Evolutionary conservation across 768 basidiomycete species (phyloP), one percentile per base, ranked within the genome.

Genomic region (Boletus reticulatus): DNA sequence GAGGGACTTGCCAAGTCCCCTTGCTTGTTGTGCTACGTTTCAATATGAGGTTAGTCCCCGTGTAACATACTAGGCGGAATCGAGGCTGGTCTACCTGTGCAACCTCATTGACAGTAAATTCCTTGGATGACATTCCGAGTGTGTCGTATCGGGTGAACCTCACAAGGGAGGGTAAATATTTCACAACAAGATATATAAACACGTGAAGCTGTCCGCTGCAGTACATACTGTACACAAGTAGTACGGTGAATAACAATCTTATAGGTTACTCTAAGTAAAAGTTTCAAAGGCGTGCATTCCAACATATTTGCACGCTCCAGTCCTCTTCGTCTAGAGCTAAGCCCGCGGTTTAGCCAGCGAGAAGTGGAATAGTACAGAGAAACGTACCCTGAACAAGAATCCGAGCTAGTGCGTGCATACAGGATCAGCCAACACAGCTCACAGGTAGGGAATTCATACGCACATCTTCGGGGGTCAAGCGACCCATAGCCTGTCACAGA

Each of bases 391-490:
- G 61, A 80, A 80, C 56, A 80, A 63, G 59, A 80, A 80, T 22
- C 75, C 60, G 4, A 80, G 67, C 79, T 80, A 55, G 48, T 17
- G 9, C 43, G 34, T 14, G 14, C n/a, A 52, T 6, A 12, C 29
- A 48, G 43, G 12, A 19, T 53, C 6, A 59, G 54, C 49, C 12
- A 64, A 60, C 14, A 31, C 7, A 48, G 45, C 27, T 46, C 34
- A 9, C 13, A n/a, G 41, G 17, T 6, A 24, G 19, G 38, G 8
- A 51, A 38, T 36, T 52, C 29, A 52, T 32, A 63, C 83, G 67
- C 64, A 85, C 82, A 75, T 90, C 88, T 63, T 87, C 91, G 0
- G 93, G 90, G 5, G 94, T 96, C 67, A 98, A 73, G 55, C 94
- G 84, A 22, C 95, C 95, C 89, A 98, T 94, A 0, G 95, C 94